Base-by-base conservation (phyloP, 345 rosid genomes). In the Zanthoxylum bungeanum region DNA sequence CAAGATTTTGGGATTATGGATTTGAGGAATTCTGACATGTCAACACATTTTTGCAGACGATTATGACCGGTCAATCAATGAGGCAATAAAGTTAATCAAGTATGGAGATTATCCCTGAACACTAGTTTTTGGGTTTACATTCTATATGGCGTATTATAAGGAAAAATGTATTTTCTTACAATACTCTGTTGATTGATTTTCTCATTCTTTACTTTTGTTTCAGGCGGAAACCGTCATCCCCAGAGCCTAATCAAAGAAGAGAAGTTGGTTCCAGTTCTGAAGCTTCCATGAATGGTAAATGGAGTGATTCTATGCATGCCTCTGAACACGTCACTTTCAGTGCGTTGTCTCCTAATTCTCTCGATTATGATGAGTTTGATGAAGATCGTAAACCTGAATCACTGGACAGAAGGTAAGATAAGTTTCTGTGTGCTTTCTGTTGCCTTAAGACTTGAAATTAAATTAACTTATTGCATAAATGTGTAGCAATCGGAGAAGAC, bases 1-100 rank as follows among this genome's bases (percentile, higher is more conserved):
- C 67, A 8, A 37, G 36, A 27, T 53, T 71, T 58, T 17, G 39
- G 37, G 25, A 31, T 16, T 5, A 27, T 46, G 4, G 37, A 37
- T 19, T 16, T 10, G 9, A 33, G 19, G 39, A 60, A 69, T 14
- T 57, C 69, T 69, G 46, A 58, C 46, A 50, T 69, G 24, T 51
- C 46, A 42, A 78, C 25, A 14, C 75, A 31, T 37, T 80, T 70
- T 77, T 84, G 91, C 95, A 96, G 99, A 96, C 88, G 99, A 91
- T 83, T 96, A 89, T 81, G 99, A 96, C 72, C 89, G 90, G 75
- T 93, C 99, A 34, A 96, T 96, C 83, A 96, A 85, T 47, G 99
- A 96, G 84, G 99, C 99, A 72, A 91, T 96, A 82, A 91, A 93
- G 80, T 85, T 88, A 84, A 91, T 97, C 67, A 93, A 91, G 98